Evolutionary conservation across 2,329 filamentous ascomycete genomes (phyloP).

Genomic region (Chaetomiaceae sp.): DNA sequence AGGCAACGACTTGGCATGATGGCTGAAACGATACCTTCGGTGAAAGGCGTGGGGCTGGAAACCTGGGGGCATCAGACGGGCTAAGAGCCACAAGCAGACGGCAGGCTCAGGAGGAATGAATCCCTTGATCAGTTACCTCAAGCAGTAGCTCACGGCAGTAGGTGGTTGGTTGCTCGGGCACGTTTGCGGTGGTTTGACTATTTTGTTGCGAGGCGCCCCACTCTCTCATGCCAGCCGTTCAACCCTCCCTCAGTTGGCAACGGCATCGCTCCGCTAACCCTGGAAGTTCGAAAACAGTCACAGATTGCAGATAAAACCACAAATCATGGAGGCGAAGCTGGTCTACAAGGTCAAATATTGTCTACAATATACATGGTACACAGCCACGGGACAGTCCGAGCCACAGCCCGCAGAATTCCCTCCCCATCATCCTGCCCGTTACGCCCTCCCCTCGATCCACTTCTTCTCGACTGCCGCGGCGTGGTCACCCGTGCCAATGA

Average conservation of each 20-base stretch:
- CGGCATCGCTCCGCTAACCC: too few relatives aligned
- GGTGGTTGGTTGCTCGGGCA: not conserved
- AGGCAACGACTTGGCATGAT: too few relatives aligned
- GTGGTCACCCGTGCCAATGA: slow-evolving; percentile 27
- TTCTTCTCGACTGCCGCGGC: slow-evolving; percentile 26
- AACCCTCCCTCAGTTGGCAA: not conserved
- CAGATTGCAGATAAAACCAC: too few relatives aligned
- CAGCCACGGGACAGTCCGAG: slow-evolving; percentile 2
- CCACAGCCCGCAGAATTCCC: not conserved
- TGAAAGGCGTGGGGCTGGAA: too few relatives aligned
- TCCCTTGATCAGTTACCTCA: not conserved
- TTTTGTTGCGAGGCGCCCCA: too few relatives aligned
- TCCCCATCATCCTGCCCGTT: not conserved
- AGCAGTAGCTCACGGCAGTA: not conserved
- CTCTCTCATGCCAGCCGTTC: too few relatives aligned
- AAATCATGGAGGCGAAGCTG: too few relatives aligned
- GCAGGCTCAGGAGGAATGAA: too few relatives aligned
- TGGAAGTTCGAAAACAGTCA: too few relatives aligned
- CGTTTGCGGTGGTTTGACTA: not conserved
- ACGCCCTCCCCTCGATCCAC: slow-evolving; percentile 23
- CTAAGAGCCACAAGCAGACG: too few relatives aligned
- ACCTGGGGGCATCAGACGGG: too few relatives aligned
- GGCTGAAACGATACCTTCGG: too few relatives aligned
- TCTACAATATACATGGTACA: slow-evolving; percentile 24
- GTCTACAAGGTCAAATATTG: slow-evolving; percentile 7